Base-by-base conservation (phyloP, 116 monocot genomes). In the Iris pallida region DNA sequence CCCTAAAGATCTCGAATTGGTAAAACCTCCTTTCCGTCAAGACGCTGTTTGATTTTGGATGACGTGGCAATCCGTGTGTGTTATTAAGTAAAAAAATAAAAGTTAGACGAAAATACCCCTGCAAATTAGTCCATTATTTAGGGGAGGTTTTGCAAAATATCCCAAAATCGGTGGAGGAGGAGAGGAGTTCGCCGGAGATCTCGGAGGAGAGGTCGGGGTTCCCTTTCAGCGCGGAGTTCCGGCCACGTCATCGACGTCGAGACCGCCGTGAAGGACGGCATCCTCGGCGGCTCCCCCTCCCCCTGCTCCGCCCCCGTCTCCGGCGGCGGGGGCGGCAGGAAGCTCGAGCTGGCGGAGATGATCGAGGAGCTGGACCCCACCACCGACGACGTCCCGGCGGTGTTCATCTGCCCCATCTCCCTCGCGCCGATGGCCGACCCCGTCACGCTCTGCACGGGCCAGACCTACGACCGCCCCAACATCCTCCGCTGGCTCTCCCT, bases 331-430 rank as follows among this genome's bases (percentile, higher is more conserved):
- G 65, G 51, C 5, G 46, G 64, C 8, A 78, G 81, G 65, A 80
- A 78, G 80, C 52, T 87, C 54, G 89, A 91, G 59, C 81, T 96
- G 69, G 82, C 63, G 77, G 78, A 79, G 77, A 91, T 96, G 91
- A 88, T 96, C 43, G 86, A 82, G 44, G 82, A 86, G 70, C 67
- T 79, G 13, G 90, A 83, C 12, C 61, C 79, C 12, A 71, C 63
- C 20, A 75, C 63, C 20, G 85, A 85, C 16, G 89, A 81, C 55
- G 64, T 96, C 12, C 95, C 95, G 8, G 16, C 79, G 10, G 95
- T 96, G 49, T 96, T 96, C 91, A 96, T 96, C 72, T 96, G 95
- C 82, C 95, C 95, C 42, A 96, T 96, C 73, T 96, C 95, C 0
- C 85, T 96, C 1, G 82, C 86, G 47, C 91, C 95, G 6, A 96